Evolutionary conservation across 2,329 filamentous ascomycete species (phyloP), one percentile per base, ranked within the genome.

Genomic region (Fusarium sulawesiense): DNA sequence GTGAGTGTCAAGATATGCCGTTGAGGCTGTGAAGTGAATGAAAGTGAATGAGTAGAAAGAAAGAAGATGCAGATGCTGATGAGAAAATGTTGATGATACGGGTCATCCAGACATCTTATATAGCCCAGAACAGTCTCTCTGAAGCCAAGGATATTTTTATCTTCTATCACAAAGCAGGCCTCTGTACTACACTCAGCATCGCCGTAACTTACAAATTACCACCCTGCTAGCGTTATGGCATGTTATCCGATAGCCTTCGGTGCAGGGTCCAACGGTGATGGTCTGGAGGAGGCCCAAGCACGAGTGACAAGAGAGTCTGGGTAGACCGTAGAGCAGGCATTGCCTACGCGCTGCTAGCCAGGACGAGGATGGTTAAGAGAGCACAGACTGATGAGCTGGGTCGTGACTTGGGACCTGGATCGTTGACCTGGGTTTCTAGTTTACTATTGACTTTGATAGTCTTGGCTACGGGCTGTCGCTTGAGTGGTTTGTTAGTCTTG

Each of bases 1-100:
- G 20, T 14, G 57, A 66, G 29, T 56, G 53, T 48, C 42, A 45
- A 64, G 56, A 14, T 49, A 47, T 29, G 64, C 44, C 56, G 30
- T 40, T 46, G 20, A 57, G 60, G 54, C 60, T 55, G 56, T 53
- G 53, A 57, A 66, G 65, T 55, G 70, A 73, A 66, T 60, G 53
- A 64, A 73, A 70, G 50, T 57, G 59, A 32, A 46, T 45, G 46
- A 48, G 55, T 29, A 57, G 56, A 68, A 32, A 57, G 56, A 45
- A 48, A 11, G 44, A 53, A 47, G 32, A 61, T 44, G 60, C 29
- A 46, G 53, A 66, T 51, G 49, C 40, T 59, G 48, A 60, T 68
- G 63, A 64, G 45, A 63, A 60, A 41, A 11, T 21, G 45, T 32
- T 57, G 53, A 50, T 25, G 54, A 61, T 56, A 49, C 46, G 53